A percentile compares a stretch with the other conserved stretches of the same genome.
Evolutionary conservation across 2,329 filamentous ascomycete genomes (phyloP).

Genomic region (Colletotrichum musicola): DNA sequence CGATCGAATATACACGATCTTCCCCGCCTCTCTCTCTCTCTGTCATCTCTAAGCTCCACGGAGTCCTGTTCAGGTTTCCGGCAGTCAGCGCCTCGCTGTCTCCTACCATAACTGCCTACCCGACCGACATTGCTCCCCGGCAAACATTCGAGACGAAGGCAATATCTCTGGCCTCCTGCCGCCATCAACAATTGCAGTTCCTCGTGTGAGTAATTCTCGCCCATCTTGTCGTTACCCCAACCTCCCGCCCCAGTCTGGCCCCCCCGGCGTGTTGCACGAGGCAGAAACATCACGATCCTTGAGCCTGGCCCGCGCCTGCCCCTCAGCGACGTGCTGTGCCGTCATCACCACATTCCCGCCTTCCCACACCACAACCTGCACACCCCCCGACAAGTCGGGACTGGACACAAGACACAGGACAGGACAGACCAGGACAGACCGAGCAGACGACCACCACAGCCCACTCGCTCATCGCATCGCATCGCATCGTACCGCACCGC

Average conservation of each 20-base stretch:
- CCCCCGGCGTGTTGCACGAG: constrained; percentile 18
- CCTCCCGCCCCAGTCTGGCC: constrained; percentile 14
- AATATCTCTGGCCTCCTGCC: constrained; percentile 19
- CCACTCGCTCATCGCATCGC: background rate
- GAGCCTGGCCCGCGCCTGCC: constrained; percentile 34
- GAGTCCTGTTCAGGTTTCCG: background rate
- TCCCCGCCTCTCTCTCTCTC: background rate
- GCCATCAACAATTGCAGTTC: constrained; percentile 26
- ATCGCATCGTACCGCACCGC: constrained; percentile 1
- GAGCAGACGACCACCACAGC: constrained; percentile 11
- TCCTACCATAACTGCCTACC: constrained; percentile 1
- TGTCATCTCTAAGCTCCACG: background rate
- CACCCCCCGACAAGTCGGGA: background rate
- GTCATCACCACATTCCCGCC: constrained; percentile 39
- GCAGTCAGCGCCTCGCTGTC: background rate
- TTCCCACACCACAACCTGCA: constrained; percentile 23
- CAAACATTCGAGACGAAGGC: constrained; percentile 1
- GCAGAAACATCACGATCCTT: constrained; percentile 35
- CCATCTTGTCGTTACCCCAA: constrained; percentile 5
- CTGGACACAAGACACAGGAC: background rate
- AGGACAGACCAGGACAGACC: constrained; percentile 1
- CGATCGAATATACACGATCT: background rate
- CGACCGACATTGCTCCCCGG: constrained; percentile 3
- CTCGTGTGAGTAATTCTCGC: constrained; percentile 26
- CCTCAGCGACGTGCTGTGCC: constrained; percentile 39